Conservation (phyloP, 805 yeast genomes). For the Phaffomyces thermotolerans region DNA sequence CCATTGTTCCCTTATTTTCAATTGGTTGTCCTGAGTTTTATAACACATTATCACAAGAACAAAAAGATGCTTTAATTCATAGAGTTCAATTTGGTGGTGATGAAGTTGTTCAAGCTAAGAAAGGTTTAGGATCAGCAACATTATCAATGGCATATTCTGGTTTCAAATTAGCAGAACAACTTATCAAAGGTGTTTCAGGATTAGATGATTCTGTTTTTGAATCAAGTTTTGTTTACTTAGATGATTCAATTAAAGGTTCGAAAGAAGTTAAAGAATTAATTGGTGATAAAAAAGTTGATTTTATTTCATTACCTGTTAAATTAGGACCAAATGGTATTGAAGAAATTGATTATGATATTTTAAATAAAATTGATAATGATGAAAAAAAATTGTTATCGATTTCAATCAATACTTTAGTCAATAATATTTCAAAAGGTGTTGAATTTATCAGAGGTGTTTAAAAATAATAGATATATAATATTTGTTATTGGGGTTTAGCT, state of each 20-base stretch:
- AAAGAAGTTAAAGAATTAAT: conserved; percentile 10
- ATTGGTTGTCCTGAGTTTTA: conserved; percentile 38
- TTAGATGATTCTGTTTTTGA: conserved; percentile 31
- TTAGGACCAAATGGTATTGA: conserved; percentile 20
- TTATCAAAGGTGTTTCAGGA: conserved; percentile 47
- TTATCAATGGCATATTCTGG: conserved; percentile 86
- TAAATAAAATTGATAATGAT: conserved; percentile 15
- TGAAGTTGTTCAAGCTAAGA: conserved; percentile 79
- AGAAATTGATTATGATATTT: conserved; percentile 15
- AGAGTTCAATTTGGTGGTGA: conserved; percentile 86
- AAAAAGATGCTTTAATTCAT: conserved; percentile 57
- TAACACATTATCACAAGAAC: conserved; percentile 32
- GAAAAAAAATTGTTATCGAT: conserved; percentile 19
- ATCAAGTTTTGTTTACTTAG: conserved; percentile 47
- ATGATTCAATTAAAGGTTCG: conserved; percentile 26
- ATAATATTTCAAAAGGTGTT: conserved; percentile 22
- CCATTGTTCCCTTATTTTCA: conserved; percentile 71
- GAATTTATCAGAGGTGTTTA: conserved; percentile 17
- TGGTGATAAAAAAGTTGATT: conserved; percentile 5
- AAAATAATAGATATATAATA: too few relatives aligned
- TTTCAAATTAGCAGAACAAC: conserved; percentile 62
- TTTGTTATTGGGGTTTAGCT: not conserved
- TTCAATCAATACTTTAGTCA: conserved; percentile 16
- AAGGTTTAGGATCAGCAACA: conserved; percentile 81
- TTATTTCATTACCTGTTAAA: conserved; percentile 20